phyloP scores from a whole-genome alignment of 148 eudicot genomes.

The Chenopodium album region DNA sequence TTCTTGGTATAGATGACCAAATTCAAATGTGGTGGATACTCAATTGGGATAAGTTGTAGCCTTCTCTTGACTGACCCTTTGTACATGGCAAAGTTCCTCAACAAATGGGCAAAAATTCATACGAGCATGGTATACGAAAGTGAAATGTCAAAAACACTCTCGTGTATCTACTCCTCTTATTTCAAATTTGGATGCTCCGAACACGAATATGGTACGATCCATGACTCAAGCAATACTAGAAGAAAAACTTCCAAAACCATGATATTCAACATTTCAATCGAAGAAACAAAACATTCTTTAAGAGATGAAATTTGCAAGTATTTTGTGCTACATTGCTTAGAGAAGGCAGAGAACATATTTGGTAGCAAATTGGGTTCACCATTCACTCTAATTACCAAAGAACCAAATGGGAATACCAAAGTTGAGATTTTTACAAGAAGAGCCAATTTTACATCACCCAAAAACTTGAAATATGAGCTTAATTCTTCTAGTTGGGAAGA shows the following conservation, averaged over 20 bases:
- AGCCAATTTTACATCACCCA: slow-evolving; percentile 5
- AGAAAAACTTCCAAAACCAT: slow-evolving; percentile 21
- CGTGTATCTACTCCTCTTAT: slow-evolving; percentile 31
- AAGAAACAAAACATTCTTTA: not conserved
- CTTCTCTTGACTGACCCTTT: slow-evolving; percentile 9
- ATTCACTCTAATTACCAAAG: slow-evolving; percentile 26
- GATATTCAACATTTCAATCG: slow-evolving; percentile 29
- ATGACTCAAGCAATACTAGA: not conserved
- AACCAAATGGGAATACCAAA: slow-evolving; percentile 17
- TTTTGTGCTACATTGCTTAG: slow-evolving; percentile 34
- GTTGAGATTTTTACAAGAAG: slow-evolving; percentile 22
- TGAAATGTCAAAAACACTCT: slow-evolving; percentile 25
- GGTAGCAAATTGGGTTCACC: slow-evolving; percentile 26
- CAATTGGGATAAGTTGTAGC: slow-evolving; percentile 4
- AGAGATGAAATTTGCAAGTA: slow-evolving; percentile 16
- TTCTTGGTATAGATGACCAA: not conserved
- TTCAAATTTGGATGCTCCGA: slow-evolving; percentile 7
- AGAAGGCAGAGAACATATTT: slow-evolving; percentile 31
- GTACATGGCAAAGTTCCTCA: slow-evolving; percentile 9
- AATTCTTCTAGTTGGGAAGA: slow-evolving; percentile 29
- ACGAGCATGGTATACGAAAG: slow-evolving; percentile 13
- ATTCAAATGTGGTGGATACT: slow-evolving; percentile 7
- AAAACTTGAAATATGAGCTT: slow-evolving; percentile 18
- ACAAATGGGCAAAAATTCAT: slow-evolving; percentile 46
- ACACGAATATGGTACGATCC: not conserved